Evolutionary conservation across 352 stramenopile species (phyloP).

Genomic region (Saprolegnia parasitica): DNA sequence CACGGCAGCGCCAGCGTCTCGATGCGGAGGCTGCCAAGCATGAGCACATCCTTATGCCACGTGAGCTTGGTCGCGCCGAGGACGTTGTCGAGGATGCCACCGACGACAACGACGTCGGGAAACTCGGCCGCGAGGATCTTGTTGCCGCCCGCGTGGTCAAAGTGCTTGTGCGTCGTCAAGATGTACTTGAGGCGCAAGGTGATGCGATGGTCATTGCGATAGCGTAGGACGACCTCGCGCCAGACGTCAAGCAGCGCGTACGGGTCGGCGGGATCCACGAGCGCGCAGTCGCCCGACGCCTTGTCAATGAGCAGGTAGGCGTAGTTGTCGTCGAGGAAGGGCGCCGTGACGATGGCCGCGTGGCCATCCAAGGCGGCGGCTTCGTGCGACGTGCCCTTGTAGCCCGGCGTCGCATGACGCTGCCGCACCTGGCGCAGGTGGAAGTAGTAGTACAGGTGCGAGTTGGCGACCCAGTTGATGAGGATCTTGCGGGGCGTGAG

Average conservation of each 20-base stretch:
- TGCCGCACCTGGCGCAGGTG: conserved; percentile 7
- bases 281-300: conserved; percentile 58
- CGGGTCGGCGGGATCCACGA: conserved; percentile 85
- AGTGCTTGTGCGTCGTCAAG: conserved; percentile 90
- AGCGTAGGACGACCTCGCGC: conserved; percentile 49
- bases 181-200: conserved; percentile 38
- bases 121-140: conserved; percentile 39
- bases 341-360: conserved; percentile 55
- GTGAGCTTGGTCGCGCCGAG: conserved; percentile 53
- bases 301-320: conserved; percentile 81
- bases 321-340: conserved; percentile 90
- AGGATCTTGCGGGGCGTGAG: conserved; percentile 10
- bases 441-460: conserved; percentile 21
- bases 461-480: conserved; percentile 27
- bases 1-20: conserved; percentile 82
- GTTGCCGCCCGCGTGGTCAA: conserved; percentile 89
- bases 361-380: conserved; percentile 7
- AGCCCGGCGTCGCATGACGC: conserved; percentile 1
- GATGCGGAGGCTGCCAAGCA: conserved; percentile 57
- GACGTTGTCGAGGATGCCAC: conserved; percentile 62
- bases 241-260: conserved; percentile 56
- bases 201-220: conserved; percentile 43
- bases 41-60: conserved; percentile 51
- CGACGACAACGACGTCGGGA: conserved; percentile 56
- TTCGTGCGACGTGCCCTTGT: conserved; percentile 4